phyloP scores from a whole-genome alignment of 768 basidiomycete genomes.

The Sarcomyxa edulis region DNA sequence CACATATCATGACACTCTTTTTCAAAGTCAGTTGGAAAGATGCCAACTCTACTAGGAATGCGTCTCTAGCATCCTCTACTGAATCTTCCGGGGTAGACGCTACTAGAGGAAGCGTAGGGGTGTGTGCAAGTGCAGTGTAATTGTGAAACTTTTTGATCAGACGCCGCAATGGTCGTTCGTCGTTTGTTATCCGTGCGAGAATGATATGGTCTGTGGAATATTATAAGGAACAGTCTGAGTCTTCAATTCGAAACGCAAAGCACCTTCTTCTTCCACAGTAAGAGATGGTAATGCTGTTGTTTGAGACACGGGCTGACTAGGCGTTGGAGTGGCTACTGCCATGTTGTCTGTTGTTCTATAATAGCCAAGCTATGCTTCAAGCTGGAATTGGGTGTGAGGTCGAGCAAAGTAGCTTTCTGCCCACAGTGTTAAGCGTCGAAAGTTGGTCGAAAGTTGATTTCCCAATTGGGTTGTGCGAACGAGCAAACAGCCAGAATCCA shows the following conservation, averaged over 20 bases:
- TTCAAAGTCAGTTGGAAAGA: constrained; percentile 70
- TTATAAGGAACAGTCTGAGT: constrained; percentile 2
- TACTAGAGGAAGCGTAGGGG: constrained; percentile 32
- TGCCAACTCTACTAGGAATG: constrained; percentile 72
- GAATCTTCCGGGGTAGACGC: constrained; percentile 19
- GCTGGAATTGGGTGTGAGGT: too few species aligned
- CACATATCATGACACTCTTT: constrained; percentile 79
- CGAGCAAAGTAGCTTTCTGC: too few species aligned
- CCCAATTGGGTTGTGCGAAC: too few species aligned
- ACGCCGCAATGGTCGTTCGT: constrained; percentile 73
- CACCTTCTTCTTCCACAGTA: constrained; percentile 63
- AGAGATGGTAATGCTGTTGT: constrained; percentile 35
- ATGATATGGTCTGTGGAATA: constrained; percentile 65
- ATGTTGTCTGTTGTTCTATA: too few species aligned
- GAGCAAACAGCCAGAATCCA: too few species aligned
- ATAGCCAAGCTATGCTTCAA: too few species aligned
- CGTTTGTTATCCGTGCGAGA: constrained; percentile 75
- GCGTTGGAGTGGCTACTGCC: too few species aligned
- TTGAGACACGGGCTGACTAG: too few species aligned
- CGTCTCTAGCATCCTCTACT: constrained; percentile 70
- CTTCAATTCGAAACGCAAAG: constrained; percentile 5
- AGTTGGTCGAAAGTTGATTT: too few species aligned
- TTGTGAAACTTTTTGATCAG: constrained; percentile 79
- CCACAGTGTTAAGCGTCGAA: too few species aligned
- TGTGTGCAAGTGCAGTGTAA: constrained; percentile 55